Conservation (phyloP, 2,329 filamentous ascomycete species). For the Moelleriella libera region DNA sequence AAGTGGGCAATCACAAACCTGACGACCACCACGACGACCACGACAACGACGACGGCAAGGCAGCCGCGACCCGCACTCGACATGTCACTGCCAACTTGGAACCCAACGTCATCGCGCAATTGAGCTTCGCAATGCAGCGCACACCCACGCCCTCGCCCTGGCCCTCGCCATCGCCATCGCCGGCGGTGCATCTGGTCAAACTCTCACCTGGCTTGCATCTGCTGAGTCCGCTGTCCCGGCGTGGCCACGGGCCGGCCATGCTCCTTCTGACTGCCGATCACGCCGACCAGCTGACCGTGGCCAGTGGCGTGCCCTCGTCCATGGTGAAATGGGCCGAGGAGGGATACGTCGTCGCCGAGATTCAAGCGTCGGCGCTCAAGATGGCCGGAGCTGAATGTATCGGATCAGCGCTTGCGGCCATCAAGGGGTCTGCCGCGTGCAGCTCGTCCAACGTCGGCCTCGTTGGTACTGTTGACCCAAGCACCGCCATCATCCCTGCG, state of each 20-base stretch:
- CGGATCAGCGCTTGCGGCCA: conserved; percentile 5
- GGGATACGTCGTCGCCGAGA: conserved; percentile 46
- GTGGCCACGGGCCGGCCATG: conserved; percentile 21
- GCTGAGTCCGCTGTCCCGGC: conserved; percentile 18
- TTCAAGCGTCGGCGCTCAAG: conserved; percentile 18
- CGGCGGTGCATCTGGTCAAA: background rate
- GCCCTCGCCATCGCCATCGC: background rate
- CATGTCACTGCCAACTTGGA: too few species aligned
- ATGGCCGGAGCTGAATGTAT: conserved; percentile 6
- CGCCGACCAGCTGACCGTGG: conserved; percentile 8
- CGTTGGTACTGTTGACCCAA: conserved; percentile 4
- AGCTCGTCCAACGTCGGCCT: too few species aligned
- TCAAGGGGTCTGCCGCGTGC: too few species aligned
- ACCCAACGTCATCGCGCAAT: too few species aligned
- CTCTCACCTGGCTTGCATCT: background rate
- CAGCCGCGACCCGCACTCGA: too few species aligned
- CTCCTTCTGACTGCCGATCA: conserved; percentile 14
- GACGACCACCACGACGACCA: too few species aligned
- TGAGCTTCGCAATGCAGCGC: too few species aligned
- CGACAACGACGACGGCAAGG: too few species aligned
- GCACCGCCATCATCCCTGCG: background rate
- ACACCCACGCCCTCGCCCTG: too few species aligned
- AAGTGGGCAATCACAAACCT: too few species aligned
- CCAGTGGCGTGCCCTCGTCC: conserved; percentile 32
- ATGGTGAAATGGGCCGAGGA: conserved; percentile 59